Evolutionary conservation across 495 filamentous ascomycete genomes (phyloP).

Genomic region (Daldinia grandis): DNA sequence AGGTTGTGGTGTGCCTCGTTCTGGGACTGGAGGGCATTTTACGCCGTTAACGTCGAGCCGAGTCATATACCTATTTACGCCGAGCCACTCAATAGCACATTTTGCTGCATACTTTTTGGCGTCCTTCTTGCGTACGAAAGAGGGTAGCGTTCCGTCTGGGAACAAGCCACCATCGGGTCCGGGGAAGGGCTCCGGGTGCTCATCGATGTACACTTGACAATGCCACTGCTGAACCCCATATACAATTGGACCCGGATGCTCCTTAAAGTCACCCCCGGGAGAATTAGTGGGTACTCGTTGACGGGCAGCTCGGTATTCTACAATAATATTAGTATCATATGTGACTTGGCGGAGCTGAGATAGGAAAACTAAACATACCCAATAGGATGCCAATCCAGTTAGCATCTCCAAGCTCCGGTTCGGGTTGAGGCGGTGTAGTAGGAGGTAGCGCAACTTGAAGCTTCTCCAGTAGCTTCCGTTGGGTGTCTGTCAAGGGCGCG

Average conservation of each 20-base stretch:
- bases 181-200: slow-evolving; percentile 42
- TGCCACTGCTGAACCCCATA: slow-evolving; percentile 28
- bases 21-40: background rate
- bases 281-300: slow-evolving; percentile 9
- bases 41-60: slow-evolving; percentile 11
- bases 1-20: slow-evolving; percentile 6
- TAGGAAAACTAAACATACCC: slow-evolving; percentile 34
- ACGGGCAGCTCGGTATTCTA: slow-evolving; percentile 37
- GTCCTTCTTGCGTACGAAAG: slow-evolving; percentile 53
- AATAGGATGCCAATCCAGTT: slow-evolving; percentile 53
- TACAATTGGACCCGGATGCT: slow-evolving; percentile 14
- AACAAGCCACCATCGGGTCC: slow-evolving; percentile 32
- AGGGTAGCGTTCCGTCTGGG: slow-evolving; percentile 20
- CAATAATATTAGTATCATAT: slow-evolving; percentile 12
- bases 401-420: slow-evolving; percentile 39
- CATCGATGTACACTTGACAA: slow-evolving; percentile 33
- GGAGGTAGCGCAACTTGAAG: slow-evolving; percentile 42
- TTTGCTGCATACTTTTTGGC: slow-evolving; percentile 57
- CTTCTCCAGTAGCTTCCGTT: slow-evolving; percentile 44
- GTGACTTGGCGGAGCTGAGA: background rate
- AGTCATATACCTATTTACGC: slow-evolving; percentile 38
- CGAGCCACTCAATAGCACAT: slow-evolving; percentile 53
- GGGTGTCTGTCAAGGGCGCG: slow-evolving; percentile 42
- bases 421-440: slow-evolving; percentile 8
- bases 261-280: slow-evolving; percentile 19